A percentile compares a stretch with the other conserved stretches of the same genome.
Evolutionary conservation across 352 stramenopile genomes (phyloP).

Genomic region (Phytophthora macrochlamydospora): DNA sequence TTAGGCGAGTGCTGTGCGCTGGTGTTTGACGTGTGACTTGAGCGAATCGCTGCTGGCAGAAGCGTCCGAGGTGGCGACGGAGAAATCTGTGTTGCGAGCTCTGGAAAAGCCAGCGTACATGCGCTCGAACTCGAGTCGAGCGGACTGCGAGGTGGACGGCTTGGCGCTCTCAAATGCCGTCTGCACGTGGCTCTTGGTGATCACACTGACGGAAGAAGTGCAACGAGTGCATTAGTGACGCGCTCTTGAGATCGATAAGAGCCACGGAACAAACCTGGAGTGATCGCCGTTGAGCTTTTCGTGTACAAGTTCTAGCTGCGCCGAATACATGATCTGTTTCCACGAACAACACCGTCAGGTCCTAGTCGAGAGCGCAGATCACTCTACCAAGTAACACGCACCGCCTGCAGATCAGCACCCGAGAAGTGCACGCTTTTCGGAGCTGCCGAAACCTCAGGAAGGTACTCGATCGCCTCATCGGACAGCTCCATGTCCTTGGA

Average conservation of each 20-base stretch:
- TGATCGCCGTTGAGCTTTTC: constrained; percentile 73
- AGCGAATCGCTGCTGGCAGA: constrained; percentile 50
- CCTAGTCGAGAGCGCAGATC: no score
- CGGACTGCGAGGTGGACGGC: constrained; percentile 66
- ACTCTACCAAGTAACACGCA: constrained; percentile 29
- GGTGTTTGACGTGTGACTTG: constrained; percentile 62
- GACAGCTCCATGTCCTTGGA: constrained; percentile 80
- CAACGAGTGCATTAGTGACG: no score
- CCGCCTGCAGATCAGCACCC: constrained; percentile 93
- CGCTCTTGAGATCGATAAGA: not conserved
- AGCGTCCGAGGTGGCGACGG: constrained; percentile 54
- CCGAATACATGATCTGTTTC: constrained; percentile 90
- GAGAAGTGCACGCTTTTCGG: constrained; percentile 88
- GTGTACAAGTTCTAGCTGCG: constrained; percentile 93
- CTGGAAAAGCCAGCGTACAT: constrained; percentile 78
- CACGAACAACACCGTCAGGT: constrained; percentile 6
- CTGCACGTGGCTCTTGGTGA: constrained; percentile 64
- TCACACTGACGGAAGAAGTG: constrained; percentile 33
- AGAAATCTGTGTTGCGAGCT: constrained; percentile 73
- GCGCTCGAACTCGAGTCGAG: constrained; percentile 65
- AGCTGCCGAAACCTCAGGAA: constrained; percentile 72
- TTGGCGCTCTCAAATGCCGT: constrained; percentile 69
- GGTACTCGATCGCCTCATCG: constrained; percentile 66
- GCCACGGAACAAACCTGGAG: constrained; percentile 49
- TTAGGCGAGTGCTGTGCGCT: constrained; percentile 71